A percentile compares a stretch with the other conserved stretches of the same genome.
Evolutionary conservation across 2,329 filamentous ascomycete genomes (phyloP).

Genomic region (Alternaria gaisen): DNA sequence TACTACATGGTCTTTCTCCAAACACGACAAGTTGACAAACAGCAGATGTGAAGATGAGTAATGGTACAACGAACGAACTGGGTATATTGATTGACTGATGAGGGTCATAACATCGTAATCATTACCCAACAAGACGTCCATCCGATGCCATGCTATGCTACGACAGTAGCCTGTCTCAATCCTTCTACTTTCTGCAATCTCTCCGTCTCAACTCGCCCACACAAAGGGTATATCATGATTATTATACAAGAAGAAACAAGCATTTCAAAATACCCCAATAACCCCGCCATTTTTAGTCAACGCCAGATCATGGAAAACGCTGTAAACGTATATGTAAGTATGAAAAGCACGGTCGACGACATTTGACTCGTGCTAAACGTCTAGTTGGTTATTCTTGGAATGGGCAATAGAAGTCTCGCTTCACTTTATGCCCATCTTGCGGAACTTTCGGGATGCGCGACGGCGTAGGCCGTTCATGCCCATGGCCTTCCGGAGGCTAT

Average conservation of each 20-base stretch:
- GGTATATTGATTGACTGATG: slow-evolving; percentile 13
- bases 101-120: slow-evolving; percentile 29
- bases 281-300: slow-evolving; percentile 11
- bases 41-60: background rate
- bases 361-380: slow-evolving; percentile 4
- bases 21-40: background rate
- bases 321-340: slow-evolving; percentile 11
- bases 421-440: slow-evolving; percentile 30
- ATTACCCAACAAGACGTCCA: slow-evolving; percentile 18
- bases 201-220: slow-evolving; percentile 12
- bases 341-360: background rate
- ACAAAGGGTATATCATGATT: slow-evolving; percentile 35
- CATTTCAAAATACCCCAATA: background rate
- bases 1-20: background rate
- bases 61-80: slow-evolving; percentile 1
- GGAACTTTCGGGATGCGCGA: slow-evolving; percentile 36
- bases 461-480: slow-evolving; percentile 32
- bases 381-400: background rate
- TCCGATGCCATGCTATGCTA: slow-evolving; percentile 4
- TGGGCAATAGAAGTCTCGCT: slow-evolving; percentile 1
- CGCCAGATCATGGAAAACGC: slow-evolving; percentile 12
- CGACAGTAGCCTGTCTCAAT: background rate
- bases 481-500: slow-evolving; percentile 31
- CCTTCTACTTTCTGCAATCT: slow-evolving; percentile 7
- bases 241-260: slow-evolving; percentile 27